Evolutionary conservation across 345 rosid species (phyloP).

Genomic region (Kernera saxatilis): DNA sequence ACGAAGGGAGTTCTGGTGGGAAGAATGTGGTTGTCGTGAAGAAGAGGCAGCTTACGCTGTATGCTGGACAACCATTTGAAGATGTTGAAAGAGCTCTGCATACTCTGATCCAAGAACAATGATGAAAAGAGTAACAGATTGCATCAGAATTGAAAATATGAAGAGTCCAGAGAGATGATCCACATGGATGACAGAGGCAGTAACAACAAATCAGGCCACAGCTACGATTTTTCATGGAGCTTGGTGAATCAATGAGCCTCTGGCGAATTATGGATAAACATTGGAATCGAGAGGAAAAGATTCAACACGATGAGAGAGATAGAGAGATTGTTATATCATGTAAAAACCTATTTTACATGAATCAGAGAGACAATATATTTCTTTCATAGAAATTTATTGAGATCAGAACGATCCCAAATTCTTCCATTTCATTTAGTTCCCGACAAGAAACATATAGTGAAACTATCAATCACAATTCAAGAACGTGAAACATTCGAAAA

Average conservation of each 20-base stretch:
- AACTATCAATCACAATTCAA: not conserved
- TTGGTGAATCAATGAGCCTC: not conserved
- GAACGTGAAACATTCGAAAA: not conserved
- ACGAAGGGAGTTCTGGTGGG: constrained; percentile 38
- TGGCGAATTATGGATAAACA: too few relatives aligned
- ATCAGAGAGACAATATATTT: not conserved
- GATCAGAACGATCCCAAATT: constrained; percentile 49
- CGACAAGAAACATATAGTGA: too few relatives aligned
- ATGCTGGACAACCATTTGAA: constrained; percentile 67
- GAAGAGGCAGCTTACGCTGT: constrained; percentile 71
- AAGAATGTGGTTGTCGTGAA: constrained; percentile 56
- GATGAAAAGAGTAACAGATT: not conserved
- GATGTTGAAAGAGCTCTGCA: constrained; percentile 64
- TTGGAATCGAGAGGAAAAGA: not conserved
- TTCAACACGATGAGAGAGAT: not conserved
- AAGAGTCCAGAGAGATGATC: not conserved
- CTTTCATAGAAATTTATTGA: not conserved
- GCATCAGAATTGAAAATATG: not conserved
- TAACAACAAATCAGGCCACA: not conserved
- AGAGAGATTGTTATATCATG: not conserved
- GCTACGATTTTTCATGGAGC: not conserved
- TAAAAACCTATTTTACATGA: constrained; percentile 26
- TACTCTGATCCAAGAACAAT: constrained; percentile 41
- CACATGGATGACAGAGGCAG: not conserved
- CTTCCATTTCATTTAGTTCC: constrained; percentile 57